Evolutionary conservation across 2,329 filamentous ascomycete genomes (phyloP), one percentile per base, ranked within the genome.

Genomic region (Knufia fluminis): DNA sequence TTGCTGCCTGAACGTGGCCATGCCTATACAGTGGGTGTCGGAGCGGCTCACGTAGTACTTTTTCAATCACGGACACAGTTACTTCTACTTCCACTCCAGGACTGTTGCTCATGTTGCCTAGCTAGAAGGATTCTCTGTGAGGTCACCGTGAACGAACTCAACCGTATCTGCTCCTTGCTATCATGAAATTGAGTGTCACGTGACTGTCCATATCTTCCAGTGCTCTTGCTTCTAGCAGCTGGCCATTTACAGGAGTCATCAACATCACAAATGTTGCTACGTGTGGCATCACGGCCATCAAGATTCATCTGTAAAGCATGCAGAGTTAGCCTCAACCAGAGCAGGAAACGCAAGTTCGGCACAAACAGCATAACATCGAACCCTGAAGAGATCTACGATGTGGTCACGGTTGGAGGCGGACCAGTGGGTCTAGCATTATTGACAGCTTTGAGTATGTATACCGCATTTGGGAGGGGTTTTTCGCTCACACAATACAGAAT

Each of bases 371-470:
- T 48, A 14, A 40, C 20, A 14, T 48, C 35, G 14, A 48, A 48
- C n/a, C 24, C 45, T 28, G 14, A 24, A 9, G 86, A 94, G 57
- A 82, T 95, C 60, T 96, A 92, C 71, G 89, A 95, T 77, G 85
- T 95, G 26, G 87, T 95, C 54, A 92, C 88, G 61, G 85, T 95
- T 48, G 89, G 89, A 53, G 90, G 89, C 54, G 89, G 90, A 3
- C 89, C 90, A 20, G 89, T 89, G 39, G 91, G 91, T 49, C 74
- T 98, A 51, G 94, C 88, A 61, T 77, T 94, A 26, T 70, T 90
- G 49, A 79, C 85, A 52, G 84, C 86, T 58, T 74, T 92, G 38
- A 82, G 86, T 90, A 75, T 59, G 76, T 65, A 35, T 46, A 43
- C 28, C 20, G 31, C 19, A 10, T 3, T 22, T n/a, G 32, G 44